These are phyloP conservation scores for Arthrinium puccinioides DNA, from an alignment of 2,329 filamentous ascomycete genomes.

Conservation along the genomic window DNA sequence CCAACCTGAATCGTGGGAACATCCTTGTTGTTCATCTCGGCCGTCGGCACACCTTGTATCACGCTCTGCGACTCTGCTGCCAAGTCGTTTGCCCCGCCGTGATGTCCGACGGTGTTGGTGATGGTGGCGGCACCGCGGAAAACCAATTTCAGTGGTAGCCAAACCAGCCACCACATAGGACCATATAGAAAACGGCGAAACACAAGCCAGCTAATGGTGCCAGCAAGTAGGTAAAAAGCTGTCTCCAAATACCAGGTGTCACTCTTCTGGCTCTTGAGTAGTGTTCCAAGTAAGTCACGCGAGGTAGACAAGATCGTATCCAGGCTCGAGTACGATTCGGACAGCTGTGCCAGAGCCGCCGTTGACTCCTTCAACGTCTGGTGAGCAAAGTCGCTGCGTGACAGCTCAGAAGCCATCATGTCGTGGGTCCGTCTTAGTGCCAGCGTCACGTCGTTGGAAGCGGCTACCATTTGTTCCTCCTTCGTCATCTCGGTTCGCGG, in stretches of 20 bases:
- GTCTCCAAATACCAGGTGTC: slow-evolving; percentile 98
- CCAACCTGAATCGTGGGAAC: slow-evolving; percentile 44
- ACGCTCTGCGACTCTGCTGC: slow-evolving; percentile 14
- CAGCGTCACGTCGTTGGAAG: slow-evolving; percentile 76
- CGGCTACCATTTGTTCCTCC: slow-evolving; percentile 65
- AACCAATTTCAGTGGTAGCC: slow-evolving; percentile 66
- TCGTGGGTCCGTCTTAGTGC: slow-evolving; percentile 80
- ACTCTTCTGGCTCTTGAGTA: slow-evolving; percentile 84
- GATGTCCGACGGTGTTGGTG: slow-evolving; percentile 41
- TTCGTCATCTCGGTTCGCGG: slow-evolving; percentile 29
- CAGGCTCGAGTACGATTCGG: slow-evolving; percentile 73
- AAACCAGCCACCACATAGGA: slow-evolving; percentile 82
- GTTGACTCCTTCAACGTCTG: slow-evolving; percentile 82
- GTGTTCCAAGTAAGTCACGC: slow-evolving; percentile 65
- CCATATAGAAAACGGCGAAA: slow-evolving; percentile 83
- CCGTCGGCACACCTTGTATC: slow-evolving; percentile 10
- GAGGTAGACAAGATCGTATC: slow-evolving; percentile 71
- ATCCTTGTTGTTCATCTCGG: slow-evolving; percentile 27
- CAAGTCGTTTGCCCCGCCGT: slow-evolving; percentile 18
- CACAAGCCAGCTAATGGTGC: slow-evolving; percentile 76
- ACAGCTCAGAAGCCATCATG: slow-evolving; percentile 77
- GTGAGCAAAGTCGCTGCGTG: slow-evolving; percentile 81
- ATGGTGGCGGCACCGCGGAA: slow-evolving; percentile 52
- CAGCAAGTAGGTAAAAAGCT: slow-evolving; percentile 72
- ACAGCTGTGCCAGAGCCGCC: slow-evolving; percentile 70